Conservation (phyloP, 202 grass and related monocot genomes). For the Zizania palustris region DNA sequence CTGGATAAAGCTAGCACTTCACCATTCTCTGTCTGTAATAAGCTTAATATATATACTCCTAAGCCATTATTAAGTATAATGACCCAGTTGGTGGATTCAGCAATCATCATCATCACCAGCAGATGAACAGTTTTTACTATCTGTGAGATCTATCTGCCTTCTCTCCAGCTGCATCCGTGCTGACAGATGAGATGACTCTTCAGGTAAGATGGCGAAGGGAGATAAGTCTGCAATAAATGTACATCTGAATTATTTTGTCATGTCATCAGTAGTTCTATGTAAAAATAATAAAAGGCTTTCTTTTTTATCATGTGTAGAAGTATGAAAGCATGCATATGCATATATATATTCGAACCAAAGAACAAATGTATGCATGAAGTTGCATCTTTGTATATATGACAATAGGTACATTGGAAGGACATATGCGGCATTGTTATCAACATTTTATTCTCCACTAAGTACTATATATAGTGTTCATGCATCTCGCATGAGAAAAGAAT, state of each 20-base stretch:
- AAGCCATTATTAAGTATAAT: neutral
- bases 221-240: slow-evolving; percentile 10
- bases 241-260: slow-evolving; percentile 13
- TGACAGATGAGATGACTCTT: neutral
- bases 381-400: neutral
- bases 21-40: neutral
- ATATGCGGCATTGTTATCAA: neutral
- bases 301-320: slow-evolving; percentile 7
- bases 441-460: neutral
- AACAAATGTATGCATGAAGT: neutral
- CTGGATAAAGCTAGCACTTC: slow-evolving; percentile 6
- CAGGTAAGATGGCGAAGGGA: neutral
- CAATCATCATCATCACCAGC: too few species aligned
- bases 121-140: neutral
- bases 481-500: neutral
- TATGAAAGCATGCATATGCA: slow-evolving; percentile 26
- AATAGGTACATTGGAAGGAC: slow-evolving; percentile 9
- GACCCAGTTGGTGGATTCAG: neutral
- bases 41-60: neutral
- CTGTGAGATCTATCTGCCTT: neutral
- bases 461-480: neutral
- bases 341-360: neutral
- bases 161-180: neutral
- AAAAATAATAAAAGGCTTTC: neutral
- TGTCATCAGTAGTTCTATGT: too few species aligned